Percentiles rank a stretch among this genome's conserved stretches.
phyloP scores from a whole-genome alignment of 305 asterid genomes.

The Fraxinus nigra region DNA sequence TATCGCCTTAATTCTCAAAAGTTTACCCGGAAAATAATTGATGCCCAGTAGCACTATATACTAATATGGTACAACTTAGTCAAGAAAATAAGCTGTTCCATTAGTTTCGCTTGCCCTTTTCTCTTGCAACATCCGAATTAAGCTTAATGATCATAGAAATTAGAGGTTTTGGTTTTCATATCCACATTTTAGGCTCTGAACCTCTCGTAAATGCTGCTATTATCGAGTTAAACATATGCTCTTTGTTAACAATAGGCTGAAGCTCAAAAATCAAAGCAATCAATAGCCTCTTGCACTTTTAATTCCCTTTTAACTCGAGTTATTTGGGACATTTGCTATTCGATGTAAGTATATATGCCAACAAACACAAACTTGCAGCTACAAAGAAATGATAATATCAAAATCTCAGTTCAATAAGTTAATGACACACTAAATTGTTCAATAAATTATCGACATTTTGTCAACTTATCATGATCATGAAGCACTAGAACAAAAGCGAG shows the following conservation, averaged over 20 bases:
- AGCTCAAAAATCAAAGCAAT: neutral
- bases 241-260: neutral
- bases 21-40: neutral
- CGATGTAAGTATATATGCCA: neutral
- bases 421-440: constrained; percentile 7
- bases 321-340: neutral
- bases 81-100: neutral
- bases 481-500: neutral
- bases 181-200: neutral
- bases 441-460: neutral
- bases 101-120: neutral
- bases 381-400: neutral
- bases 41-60: neutral
- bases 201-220: neutral
- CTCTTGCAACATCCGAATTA: neutral
- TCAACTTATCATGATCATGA: neutral
- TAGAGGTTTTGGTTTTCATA: neutral
- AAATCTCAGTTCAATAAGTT: neutral
- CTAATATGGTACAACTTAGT: neutral
- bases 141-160: neutral
- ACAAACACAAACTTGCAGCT: neutral
- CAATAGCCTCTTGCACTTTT: neutral
- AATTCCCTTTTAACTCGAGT: too few species aligned
- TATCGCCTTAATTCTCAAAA: neutral
- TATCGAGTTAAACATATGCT: neutral